These are phyloP conservation scores for Helichrysum umbraculigerum DNA, from an alignment of 129 eudicot species.

Conservation along the genomic window DNA sequence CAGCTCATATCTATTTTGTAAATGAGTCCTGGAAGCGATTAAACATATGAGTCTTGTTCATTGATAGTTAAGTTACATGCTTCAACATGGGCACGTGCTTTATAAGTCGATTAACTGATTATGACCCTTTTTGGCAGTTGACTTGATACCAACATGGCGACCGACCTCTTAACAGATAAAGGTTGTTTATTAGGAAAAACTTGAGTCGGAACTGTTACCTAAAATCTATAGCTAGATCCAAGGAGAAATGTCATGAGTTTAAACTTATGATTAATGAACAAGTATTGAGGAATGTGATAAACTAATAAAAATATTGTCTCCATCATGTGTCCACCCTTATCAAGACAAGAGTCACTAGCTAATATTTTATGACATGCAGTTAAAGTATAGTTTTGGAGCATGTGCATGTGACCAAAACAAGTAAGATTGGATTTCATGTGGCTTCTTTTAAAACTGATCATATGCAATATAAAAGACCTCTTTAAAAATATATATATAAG, in stretches of 20 bases:
- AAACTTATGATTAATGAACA: slow-evolving; percentile 29
- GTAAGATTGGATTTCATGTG: slow-evolving; percentile 76
- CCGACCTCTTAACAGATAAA: slow-evolving; percentile 21
- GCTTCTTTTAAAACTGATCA: slow-evolving; percentile 27
- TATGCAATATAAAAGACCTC: slow-evolving; percentile 16
- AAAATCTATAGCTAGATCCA: slow-evolving; percentile 28
- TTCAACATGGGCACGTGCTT: neutral
- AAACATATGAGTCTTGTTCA: slow-evolving; percentile 2
- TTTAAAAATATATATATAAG: slow-evolving; percentile 2
- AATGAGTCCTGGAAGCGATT: neutral
- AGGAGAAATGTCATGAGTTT: slow-evolving; percentile 21
- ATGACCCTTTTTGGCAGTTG: slow-evolving; percentile 22
- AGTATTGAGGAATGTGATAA: slow-evolving; percentile 39
- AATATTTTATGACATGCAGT: slow-evolving; percentile 31
- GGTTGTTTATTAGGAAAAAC: slow-evolving; percentile 8
- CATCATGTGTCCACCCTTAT: slow-evolving; percentile 45
- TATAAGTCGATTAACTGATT: neutral
- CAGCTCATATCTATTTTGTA: neutral
- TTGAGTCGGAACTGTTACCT: slow-evolving; percentile 2
- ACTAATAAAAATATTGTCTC: slow-evolving; percentile 24
- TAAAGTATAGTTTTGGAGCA: slow-evolving; percentile 35
- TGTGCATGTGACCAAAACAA: slow-evolving; percentile 55
- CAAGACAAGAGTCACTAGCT: slow-evolving; percentile 37
- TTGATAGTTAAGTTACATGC: slow-evolving; percentile 1
- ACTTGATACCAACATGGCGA: slow-evolving; percentile 29